These are phyloP conservation scores for Chenopodium suecicum DNA, from an alignment of 148 eudicot genomes.

Conservation along the genomic window DNA sequence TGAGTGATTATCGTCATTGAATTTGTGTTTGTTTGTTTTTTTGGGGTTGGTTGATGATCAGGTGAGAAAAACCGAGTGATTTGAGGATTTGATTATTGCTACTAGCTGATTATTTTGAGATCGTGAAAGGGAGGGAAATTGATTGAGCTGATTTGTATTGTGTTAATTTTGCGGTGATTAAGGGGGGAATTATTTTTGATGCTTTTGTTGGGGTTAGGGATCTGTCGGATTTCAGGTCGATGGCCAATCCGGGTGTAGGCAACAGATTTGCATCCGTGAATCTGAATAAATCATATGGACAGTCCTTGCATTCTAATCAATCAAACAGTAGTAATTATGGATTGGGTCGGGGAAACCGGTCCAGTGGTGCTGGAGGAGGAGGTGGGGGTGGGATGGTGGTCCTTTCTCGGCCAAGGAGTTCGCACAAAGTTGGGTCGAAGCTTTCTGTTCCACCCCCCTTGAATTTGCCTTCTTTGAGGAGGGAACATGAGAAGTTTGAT, in stretches of 20 bases:
- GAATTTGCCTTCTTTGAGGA: conserved; percentile 93
- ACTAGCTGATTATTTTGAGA: conserved; percentile 13
- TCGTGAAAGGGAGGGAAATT: conserved; percentile 9
- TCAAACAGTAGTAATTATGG: conserved; percentile 49
- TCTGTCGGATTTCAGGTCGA: conserved; percentile 35
- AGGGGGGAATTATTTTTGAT: conserved; percentile 40
- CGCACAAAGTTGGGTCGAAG: conserved; percentile 68
- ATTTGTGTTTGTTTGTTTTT: neutral
- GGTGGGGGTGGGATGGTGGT: conserved; percentile 86
- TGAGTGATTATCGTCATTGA: neutral
- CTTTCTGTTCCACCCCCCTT: conserved; percentile 99
- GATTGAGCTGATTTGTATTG: conserved; percentile 10
- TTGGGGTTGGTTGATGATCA: conserved; percentile 27
- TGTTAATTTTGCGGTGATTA: neutral
- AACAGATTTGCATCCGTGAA: conserved; percentile 78
- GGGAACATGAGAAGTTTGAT: conserved; percentile 89
- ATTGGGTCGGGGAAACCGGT: conserved; percentile 34
- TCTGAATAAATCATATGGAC: conserved; percentile 91
- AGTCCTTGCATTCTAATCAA: conserved; percentile 38
- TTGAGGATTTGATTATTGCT: conserved; percentile 1
- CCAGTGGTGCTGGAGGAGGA: conserved; percentile 31
- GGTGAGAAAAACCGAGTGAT: conserved; percentile 18
- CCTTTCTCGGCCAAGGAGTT: conserved; percentile 61
- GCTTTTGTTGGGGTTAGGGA: conserved; percentile 46
- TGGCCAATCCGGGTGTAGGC: conserved; percentile 82